Percentiles rank a stretch among this genome's conserved stretches.
Conservation (phyloP, 805 yeast genomes). For the Dipodascus albidus region DNA sequence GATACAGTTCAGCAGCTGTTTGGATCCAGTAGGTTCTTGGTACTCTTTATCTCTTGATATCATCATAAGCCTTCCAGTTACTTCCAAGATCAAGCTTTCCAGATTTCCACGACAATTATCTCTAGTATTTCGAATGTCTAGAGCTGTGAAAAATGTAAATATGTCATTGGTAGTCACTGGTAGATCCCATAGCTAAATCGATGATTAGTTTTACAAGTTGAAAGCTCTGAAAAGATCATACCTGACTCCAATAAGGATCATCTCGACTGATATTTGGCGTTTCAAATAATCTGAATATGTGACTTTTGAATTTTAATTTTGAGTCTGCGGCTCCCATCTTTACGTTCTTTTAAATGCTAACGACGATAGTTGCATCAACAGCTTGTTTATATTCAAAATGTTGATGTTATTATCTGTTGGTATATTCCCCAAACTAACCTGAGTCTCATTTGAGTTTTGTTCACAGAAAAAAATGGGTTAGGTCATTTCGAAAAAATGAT, state of each 20-base stretch:
- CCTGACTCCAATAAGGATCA: slow-evolving; percentile 31
- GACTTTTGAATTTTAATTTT: slow-evolving; percentile 45
- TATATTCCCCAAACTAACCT: too few species aligned
- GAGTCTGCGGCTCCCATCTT: slow-evolving; percentile 70
- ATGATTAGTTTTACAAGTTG: slow-evolving; percentile 2
- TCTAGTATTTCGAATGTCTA: slow-evolving; percentile 49
- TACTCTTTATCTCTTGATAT: slow-evolving; percentile 9
- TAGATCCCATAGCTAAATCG: slow-evolving; percentile 31
- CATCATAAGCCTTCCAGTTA: slow-evolving; percentile 26
- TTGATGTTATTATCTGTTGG: too few species aligned
- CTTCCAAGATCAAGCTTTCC: slow-evolving; percentile 36
- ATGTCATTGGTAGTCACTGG: slow-evolving; percentile 47
- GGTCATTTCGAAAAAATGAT: too few species aligned
- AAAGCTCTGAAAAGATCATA: slow-evolving; percentile 3
- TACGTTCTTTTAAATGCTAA: neutral
- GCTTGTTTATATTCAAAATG: too few species aligned
- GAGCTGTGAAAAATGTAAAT: slow-evolving; percentile 41
- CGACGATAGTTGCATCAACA: too few species aligned
- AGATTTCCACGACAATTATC: slow-evolving; percentile 49
- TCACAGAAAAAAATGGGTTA: neutral
- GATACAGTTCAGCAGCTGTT: slow-evolving; percentile 45
- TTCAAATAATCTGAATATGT: slow-evolving; percentile 39
- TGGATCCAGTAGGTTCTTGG: slow-evolving; percentile 21
- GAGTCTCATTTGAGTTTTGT: neutral
- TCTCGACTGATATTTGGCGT: slow-evolving; percentile 23